Base-by-base conservation (phyloP, 2,329 filamentous ascomycete genomes). In the Nakataea oryzae region DNA sequence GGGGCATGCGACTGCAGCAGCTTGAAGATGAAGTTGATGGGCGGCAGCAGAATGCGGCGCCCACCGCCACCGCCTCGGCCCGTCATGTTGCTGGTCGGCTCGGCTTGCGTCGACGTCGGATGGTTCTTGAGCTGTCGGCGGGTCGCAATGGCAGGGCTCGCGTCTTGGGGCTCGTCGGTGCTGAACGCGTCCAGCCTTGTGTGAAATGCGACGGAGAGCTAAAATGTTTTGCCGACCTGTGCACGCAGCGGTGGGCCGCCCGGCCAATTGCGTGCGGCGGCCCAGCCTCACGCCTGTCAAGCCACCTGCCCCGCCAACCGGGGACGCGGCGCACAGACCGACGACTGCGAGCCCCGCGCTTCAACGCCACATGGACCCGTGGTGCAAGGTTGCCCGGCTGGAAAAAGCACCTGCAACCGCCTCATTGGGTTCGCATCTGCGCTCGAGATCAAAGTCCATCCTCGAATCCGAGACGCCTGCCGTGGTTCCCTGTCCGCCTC, bases 21-120 rank as follows among this genome's bases (percentile, higher is more conserved):
- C 81, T 95, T 96, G 85, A 95, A 95, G 74, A 95, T 93, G 76
- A 92, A 92, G 77, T 95, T 93, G 79, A 86, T 86, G 54, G 82
- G 84, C 63, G 82, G 82, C 62, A 86, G 76, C 68, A 86, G 72
- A 68, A 86, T 82, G 69, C 83, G 81, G 75, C 83, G 82, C 70
- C 81, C 80, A 71, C 82, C 80, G 71, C 80, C 82, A 71, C 81
- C 82, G 69, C 81, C 81, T 70, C 83, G 81, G 71, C 83, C 83
- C 68, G 81, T 82, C 83, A 86, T 86, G 63, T 67, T 75, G 58
- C n/a, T n/a, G n/a, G n/a, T n/a, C n/a, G n/a, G 8, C 32, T 30
- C 26, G 26, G 13, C 32, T 41, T 27, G 28, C 32, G 41, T n/a
- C n/a, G n/a, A n/a, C n/a, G n/a, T n/a, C n/a, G n/a, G n/a, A n/a